These are phyloP conservation scores for Trichoderma citrinoviride DNA, from an alignment of 2,329 filamentous ascomycete species.

Conservation along the genomic window DNA sequence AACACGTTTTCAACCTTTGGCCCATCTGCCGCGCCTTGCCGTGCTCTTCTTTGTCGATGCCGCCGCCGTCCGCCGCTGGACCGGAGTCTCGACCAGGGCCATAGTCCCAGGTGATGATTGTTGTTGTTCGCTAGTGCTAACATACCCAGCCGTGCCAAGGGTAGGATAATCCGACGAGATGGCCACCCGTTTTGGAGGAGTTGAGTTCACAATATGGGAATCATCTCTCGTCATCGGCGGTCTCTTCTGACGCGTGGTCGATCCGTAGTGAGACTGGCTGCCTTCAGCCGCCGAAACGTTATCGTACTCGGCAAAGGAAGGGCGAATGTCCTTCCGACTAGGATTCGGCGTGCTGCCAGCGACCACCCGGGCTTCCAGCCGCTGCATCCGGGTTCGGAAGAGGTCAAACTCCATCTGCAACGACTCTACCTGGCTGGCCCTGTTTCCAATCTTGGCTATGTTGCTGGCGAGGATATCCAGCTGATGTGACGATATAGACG, in stretches of 20 bases:
- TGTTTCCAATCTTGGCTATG: slow-evolving; percentile 40
- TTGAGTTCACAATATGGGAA: slow-evolving; percentile 18
- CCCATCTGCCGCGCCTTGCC: slow-evolving; percentile 13
- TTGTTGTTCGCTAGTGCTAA: slow-evolving; percentile 19
- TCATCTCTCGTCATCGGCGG: slow-evolving; percentile 24
- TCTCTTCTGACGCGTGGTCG: slow-evolving; percentile 26
- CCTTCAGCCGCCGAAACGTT: not conserved
- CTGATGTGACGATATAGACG: slow-evolving; percentile 33
- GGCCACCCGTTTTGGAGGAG: slow-evolving; percentile 29
- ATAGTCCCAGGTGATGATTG: slow-evolving; percentile 24
- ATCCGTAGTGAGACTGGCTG: slow-evolving; percentile 16
- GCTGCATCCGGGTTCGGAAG: slow-evolving; percentile 38
- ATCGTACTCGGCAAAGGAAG: not conserved
- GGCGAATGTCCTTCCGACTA: slow-evolving; percentile 4
- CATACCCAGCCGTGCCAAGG: slow-evolving; percentile 14
- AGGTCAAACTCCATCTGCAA: slow-evolving; percentile 45
- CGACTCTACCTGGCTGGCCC: slow-evolving; percentile 40
- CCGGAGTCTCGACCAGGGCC: not conserved
- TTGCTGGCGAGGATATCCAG: slow-evolving; percentile 41
- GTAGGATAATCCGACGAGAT: slow-evolving; percentile 28
- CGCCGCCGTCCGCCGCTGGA: slow-evolving; percentile 13
- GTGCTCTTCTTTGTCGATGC: not conserved
- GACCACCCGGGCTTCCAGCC: slow-evolving; percentile 32
- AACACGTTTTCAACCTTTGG: slow-evolving; percentile 7
- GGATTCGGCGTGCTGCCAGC: not conserved